These are phyloP conservation scores for Chaetomium tenue DNA, from an alignment of 495 filamentous ascomycete genomes.

Conservation along the genomic window DNA sequence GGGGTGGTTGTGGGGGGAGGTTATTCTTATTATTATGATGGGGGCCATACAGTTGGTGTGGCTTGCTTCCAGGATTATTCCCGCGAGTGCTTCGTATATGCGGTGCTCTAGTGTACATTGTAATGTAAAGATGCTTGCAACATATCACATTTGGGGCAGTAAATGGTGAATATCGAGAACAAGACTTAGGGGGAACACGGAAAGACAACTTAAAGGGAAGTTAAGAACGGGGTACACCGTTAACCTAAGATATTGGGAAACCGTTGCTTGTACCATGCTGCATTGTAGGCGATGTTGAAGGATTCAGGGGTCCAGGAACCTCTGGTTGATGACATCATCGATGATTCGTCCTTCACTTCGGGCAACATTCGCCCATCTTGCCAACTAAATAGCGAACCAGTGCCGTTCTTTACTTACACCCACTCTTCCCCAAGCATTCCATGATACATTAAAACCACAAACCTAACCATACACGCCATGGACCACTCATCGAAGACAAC, in stretches of 20 bases:
- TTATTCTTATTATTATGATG: neutral
- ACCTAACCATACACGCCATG: constrained; percentile 10
- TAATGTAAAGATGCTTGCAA: neutral
- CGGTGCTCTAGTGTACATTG: neutral
- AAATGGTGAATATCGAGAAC: too few species aligned
- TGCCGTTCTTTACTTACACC: neutral
- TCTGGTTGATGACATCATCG: constrained; percentile 24
- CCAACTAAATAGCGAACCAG: neutral
- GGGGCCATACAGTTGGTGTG: too few species aligned
- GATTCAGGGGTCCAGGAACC: neutral
- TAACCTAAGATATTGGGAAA: too few species aligned
- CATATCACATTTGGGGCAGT: too few species aligned
- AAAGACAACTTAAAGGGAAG: too few species aligned
- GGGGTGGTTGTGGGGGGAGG: neutral
- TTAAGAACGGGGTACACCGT: too few species aligned
- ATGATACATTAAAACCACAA: neutral
- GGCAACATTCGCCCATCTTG: too few species aligned
- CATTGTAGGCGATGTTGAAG: neutral
- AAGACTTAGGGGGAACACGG: too few species aligned
- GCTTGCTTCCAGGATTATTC: too few species aligned
- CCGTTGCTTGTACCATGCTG: too few species aligned
- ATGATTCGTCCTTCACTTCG: neutral
- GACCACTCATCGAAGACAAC: constrained; percentile 2
- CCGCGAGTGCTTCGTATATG: too few species aligned
- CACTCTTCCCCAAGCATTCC: too few species aligned